phyloP scores from a whole-genome alignment of 352 stramenopile species.

The Aphanomyces cochlioides region DNA sequence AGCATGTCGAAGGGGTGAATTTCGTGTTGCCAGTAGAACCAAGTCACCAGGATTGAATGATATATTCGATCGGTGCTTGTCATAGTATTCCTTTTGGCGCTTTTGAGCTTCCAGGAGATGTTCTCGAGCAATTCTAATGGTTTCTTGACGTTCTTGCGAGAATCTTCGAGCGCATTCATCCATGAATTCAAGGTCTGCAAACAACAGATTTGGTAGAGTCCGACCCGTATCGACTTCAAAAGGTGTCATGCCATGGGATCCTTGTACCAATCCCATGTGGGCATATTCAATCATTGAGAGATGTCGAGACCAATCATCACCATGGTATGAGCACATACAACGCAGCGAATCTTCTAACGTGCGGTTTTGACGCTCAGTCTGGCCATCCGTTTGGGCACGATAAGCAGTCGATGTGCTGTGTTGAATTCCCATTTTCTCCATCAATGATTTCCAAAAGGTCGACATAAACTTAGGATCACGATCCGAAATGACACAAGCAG shows the following conservation, averaged over 20 bases:
- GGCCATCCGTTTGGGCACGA: slow-evolving; percentile 31
- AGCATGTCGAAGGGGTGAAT: neutral
- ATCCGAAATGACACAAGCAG: neutral
- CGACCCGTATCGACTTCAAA: slow-evolving; percentile 35
- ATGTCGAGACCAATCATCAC: slow-evolving; percentile 30
- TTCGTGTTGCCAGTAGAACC: neutral
- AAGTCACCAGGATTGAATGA: slow-evolving; percentile 13
- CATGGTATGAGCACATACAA: slow-evolving; percentile 31
- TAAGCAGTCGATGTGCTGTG: slow-evolving; percentile 26
- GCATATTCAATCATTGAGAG: slow-evolving; percentile 35
- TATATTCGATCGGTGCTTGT: slow-evolving; percentile 18
- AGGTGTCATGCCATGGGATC: slow-evolving; percentile 28
- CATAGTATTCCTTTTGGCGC: slow-evolving; percentile 15
- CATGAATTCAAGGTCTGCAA: neutral
- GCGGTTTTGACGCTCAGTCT: slow-evolving; percentile 30
- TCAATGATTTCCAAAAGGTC: neutral
- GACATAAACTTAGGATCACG: neutral
- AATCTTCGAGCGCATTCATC: slow-evolving; percentile 7
- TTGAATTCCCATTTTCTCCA: neutral
- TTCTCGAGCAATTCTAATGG: neutral
- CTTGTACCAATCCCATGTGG: slow-evolving; percentile 29
- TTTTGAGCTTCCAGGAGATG: neutral
- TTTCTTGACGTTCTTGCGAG: neutral
- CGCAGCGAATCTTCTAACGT: slow-evolving; percentile 32
- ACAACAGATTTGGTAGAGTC: slow-evolving; percentile 1